These are phyloP conservation scores for Annulohypoxylon nitens DNA, from an alignment of 495 filamentous ascomycete genomes.

Conservation along the genomic window DNA sequence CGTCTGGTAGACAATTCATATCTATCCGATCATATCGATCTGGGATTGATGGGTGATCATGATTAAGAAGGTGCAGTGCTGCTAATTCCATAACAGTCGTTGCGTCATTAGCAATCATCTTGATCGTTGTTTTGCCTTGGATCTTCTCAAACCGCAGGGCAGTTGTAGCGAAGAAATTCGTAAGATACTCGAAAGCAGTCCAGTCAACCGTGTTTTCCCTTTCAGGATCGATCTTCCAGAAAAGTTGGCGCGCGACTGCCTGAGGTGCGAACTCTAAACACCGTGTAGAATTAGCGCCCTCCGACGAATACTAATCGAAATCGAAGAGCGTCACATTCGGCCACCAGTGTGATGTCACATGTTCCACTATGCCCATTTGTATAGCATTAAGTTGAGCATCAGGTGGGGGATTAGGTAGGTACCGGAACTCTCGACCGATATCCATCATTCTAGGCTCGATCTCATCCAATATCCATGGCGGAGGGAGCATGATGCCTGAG, in stretches of 20 bases:
- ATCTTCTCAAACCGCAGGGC: background rate
- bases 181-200: background rate
- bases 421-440: background rate
- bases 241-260: background rate
- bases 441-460: background rate
- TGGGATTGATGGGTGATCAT: background rate
- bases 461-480: background rate
- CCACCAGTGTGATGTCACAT: background rate
- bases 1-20: background rate
- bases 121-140: background rate
- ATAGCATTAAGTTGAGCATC: too few species aligned
- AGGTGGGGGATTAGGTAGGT: too few species aligned
- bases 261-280: background rate
- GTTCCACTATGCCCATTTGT: background rate
- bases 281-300: background rate
- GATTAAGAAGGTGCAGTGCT: background rate
- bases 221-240: background rate
- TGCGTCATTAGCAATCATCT: background rate
- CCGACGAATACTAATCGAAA: background rate
- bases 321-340: conserved; percentile 3
- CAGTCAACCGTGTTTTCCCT: background rate
- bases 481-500: background rate
- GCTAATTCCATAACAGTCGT: background rate
- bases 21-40: conserved; percentile 8
- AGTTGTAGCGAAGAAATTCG: background rate